Evolutionary conservation across 495 filamentous ascomycete genomes (phyloP), one percentile per base, ranked within the genome.

Genomic region (Penicillium verhagenii): DNA sequence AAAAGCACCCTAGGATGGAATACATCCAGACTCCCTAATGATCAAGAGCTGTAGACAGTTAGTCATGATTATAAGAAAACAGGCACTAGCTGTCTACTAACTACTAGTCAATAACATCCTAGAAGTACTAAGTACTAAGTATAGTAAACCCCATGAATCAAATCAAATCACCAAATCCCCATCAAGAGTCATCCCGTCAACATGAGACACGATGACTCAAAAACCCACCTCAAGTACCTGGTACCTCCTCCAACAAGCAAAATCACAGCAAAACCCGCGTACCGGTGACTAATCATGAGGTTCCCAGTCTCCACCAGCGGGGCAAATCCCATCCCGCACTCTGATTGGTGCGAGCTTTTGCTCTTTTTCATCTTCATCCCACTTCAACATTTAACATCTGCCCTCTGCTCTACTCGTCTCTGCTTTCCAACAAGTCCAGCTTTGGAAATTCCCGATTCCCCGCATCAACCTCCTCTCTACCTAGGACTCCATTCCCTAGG

Each of bases 121-220:
- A n/a, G n/a, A n/a, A n/a, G n/a, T n/a, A n/a, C n/a, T n/a, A n/a
- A n/a, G n/a, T n/a, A n/a, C n/a, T n/a, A n/a, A n/a, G n/a, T n/a
- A n/a, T n/a, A n/a, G n/a, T n/a, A n/a, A n/a, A n/a, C n/a, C n/a
- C n/a, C n/a, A n/a, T n/a, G n/a, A n/a, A n/a, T n/a, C n/a, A n/a
- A n/a, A n/a, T n/a, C n/a, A n/a, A n/a, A n/a, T n/a, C n/a, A n/a
- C n/a, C n/a, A n/a, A 29, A 42, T 3, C 42, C 13, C 42, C 42
- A 20, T 24, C 19, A 8, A 4, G 42, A 53, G 29, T 48, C 53
- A 52, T 50, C 33, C 33, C 47, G 52, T 64, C 63, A 61, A 50
- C 21, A 67, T 65, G 64, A 67, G 64, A 52, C 64, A 67, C 50
- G 47, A 67, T 67, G 64, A 67, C 56, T 67, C 64, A 67, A 31